A percentile compares a stretch with the other conserved stretches of the same genome.
Evolutionary conservation across 805 yeast species (phyloP).

Genomic region (Saccharomycopsis javanensis): DNA sequence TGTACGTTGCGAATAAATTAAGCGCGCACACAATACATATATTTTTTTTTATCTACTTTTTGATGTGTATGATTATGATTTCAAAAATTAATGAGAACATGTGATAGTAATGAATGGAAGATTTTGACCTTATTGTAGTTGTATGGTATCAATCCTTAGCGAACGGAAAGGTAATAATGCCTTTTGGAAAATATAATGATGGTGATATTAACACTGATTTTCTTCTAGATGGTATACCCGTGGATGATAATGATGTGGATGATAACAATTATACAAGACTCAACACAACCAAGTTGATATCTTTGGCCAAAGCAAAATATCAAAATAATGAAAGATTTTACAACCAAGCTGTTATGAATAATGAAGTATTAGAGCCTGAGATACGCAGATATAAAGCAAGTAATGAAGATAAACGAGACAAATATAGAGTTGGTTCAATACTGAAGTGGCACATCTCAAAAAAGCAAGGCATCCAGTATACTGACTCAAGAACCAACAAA

Average conservation of each 20-base stretch:
- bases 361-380: neutral
- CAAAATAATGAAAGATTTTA: neutral
- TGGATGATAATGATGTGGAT: neutral
- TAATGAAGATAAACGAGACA: neutral
- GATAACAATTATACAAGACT: neutral
- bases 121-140: neutral
- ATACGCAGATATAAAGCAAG: neutral
- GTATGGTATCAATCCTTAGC: neutral
- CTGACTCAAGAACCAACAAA: slow-evolving; percentile 8
- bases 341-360: neutral
- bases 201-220: neutral
- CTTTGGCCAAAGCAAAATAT: neutral
- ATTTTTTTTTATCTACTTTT: neutral
- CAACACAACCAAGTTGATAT: slow-evolving; percentile 4
- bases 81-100: neutral
- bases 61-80: neutral
- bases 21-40: neutral
- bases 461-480: neutral
- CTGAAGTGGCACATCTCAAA: neutral
- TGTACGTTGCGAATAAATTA: neutral
- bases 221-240: neutral
- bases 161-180: neutral
- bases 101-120: neutral
- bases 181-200: neutral
- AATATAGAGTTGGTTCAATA: neutral